Conservation (phyloP, 306 rosid genomes). For the Abrus pulchellus region DNA sequence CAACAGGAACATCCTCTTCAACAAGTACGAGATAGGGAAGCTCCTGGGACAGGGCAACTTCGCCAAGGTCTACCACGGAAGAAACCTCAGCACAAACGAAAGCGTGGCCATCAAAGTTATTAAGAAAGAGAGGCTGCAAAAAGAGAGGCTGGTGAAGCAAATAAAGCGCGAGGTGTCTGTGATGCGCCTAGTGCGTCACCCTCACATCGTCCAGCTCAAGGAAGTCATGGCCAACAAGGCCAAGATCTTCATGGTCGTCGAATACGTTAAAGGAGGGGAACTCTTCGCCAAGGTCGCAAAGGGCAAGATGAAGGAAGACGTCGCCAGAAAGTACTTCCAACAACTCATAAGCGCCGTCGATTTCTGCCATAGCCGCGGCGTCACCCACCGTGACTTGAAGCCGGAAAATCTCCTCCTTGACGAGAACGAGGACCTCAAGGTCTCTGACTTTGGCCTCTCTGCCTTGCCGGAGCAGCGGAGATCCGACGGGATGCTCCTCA, state of each 20-base stretch:
- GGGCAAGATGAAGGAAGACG: slow-evolving; percentile 70
- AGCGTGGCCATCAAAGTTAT: slow-evolving; percentile 81
- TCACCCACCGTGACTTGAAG: slow-evolving; percentile 81
- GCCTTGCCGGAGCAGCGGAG: slow-evolving; percentile 80
- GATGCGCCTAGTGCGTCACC: slow-evolving; percentile 79
- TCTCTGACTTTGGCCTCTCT: slow-evolving; percentile 81
- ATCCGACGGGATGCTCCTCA: slow-evolving; percentile 75
- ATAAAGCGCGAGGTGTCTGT: slow-evolving; percentile 83
- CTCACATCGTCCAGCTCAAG: slow-evolving; percentile 71
- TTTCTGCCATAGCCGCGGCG: slow-evolving; percentile 88
- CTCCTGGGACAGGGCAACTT: slow-evolving; percentile 79
- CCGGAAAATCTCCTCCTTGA: slow-evolving; percentile 86
- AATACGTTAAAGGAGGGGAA: slow-evolving; percentile 77
- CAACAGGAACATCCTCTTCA: slow-evolving; percentile 58
- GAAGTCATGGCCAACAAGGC: slow-evolving; percentile 88
- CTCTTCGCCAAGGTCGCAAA: slow-evolving; percentile 64
- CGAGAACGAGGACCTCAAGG: slow-evolving; percentile 72
- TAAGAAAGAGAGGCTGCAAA: slow-evolving; percentile 64
- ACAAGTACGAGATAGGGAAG: slow-evolving; percentile 81
- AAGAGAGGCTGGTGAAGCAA: slow-evolving; percentile 69
- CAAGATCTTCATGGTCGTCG: slow-evolving; percentile 75
- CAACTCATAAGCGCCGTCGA: slow-evolving; percentile 77
- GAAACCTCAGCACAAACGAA: slow-evolving; percentile 59
- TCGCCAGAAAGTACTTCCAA: slow-evolving; percentile 74
- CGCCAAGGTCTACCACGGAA: slow-evolving; percentile 74